phyloP scores from a whole-genome alignment of 2,329 filamentous ascomycete species.

The Fusarium sp. region DNA sequence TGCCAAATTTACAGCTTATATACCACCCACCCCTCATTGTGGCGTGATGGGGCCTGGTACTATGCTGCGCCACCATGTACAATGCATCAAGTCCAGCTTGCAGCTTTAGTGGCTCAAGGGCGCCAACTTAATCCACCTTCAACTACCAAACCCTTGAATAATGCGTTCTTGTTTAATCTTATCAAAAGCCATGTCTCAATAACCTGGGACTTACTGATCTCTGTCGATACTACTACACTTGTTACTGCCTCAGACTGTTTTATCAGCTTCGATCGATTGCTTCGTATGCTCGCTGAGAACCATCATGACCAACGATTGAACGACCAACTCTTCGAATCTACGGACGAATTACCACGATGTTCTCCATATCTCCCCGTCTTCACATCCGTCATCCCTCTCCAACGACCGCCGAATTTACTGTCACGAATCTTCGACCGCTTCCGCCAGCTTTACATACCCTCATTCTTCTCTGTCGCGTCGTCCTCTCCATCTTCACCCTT shows the following conservation, averaged over 20 bases:
- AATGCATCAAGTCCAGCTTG: background rate
- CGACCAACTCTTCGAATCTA: background rate
- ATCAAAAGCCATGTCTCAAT: background rate
- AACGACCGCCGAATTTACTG: slow-evolving; percentile 91
- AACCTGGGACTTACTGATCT: background rate
- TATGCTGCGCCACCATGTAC: background rate
- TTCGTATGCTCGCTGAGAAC: background rate
- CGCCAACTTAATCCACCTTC: background rate
- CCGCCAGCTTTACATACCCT: slow-evolving; percentile 61
- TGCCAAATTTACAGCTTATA: slow-evolving; percentile 42
- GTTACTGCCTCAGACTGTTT: background rate
- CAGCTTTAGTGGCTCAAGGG: slow-evolving; percentile 3
- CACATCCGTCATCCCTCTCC: slow-evolving; percentile 78
- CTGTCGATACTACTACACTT: too few relatives aligned
- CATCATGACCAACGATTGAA: slow-evolving; percentile 17
- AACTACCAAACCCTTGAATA: background rate
- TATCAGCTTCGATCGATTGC: background rate
- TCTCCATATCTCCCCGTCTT: slow-evolving; percentile 70
- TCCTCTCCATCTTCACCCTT: slow-evolving; percentile 58
- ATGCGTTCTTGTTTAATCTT: background rate
- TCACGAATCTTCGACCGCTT: slow-evolving; percentile 78
- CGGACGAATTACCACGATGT: slow-evolving; percentile 59
- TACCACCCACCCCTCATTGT: fast-evolving
- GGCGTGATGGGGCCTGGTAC: background rate
- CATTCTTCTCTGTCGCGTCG: slow-evolving; percentile 57